Conservation (phyloP, 306 rosid species). For the Quercus aquifolioides region DNA sequence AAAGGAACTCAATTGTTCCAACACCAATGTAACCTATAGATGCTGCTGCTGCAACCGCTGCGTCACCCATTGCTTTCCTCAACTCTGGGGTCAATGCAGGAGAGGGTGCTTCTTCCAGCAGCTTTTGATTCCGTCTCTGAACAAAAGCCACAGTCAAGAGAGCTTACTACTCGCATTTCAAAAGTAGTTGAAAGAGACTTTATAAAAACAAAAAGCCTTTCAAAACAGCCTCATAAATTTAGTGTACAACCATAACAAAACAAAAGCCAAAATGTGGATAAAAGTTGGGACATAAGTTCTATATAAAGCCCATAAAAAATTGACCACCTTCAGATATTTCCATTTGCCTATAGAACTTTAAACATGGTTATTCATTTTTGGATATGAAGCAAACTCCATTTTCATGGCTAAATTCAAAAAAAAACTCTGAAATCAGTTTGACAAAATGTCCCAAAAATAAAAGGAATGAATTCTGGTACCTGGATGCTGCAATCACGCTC, state of each 20-base stretch:
- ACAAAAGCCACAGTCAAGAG: conserved; percentile 15
- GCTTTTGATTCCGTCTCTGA: conserved; percentile 94
- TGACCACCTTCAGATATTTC: neutral
- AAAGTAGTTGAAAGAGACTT: neutral
- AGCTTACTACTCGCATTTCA: conserved; percentile 2
- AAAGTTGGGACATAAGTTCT: neutral
- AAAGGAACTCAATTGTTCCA: conserved; percentile 92
- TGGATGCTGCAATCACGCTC: conserved; percentile 99
- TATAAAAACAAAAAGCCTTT: neutral
- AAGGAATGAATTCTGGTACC: conserved; percentile 37
- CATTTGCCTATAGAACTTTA: neutral
- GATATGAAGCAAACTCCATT: conserved; percentile 16
- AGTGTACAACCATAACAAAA: neutral
- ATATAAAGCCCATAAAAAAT: neutral
- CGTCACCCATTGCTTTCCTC: conserved; percentile 99
- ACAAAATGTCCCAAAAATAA: conserved; percentile 5
- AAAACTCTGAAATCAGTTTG: conserved; percentile 1
- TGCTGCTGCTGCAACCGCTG: conserved; percentile 98
- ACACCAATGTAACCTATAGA: conserved; percentile 96
- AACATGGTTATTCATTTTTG: neutral
- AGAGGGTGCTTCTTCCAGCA: conserved; percentile 98
- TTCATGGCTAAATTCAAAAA: conserved; percentile 5
- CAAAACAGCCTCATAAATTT: neutral
- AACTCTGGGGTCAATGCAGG: conserved; percentile 93
- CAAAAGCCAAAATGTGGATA: neutral